Conservation (phyloP, 2,329 filamentous ascomycete genomes). For the Neurospora sp. region DNA sequence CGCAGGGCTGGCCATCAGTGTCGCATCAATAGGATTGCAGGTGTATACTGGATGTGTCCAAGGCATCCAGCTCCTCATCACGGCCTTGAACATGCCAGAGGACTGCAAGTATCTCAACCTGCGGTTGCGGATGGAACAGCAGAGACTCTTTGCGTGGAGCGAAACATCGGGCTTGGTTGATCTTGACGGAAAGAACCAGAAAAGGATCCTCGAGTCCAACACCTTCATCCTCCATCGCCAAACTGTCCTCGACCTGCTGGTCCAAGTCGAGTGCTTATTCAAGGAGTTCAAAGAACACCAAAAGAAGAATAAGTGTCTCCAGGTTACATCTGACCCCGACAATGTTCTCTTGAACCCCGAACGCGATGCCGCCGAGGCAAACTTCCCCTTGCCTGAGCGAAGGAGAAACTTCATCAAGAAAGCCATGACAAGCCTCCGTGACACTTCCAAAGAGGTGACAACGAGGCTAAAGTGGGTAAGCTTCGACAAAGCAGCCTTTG, state of each 20-base stretch:
- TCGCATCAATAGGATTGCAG: conserved; percentile 35
- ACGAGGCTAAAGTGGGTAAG: conserved; percentile 33
- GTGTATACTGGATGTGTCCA: conserved; percentile 37
- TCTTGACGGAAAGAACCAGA: conserved; percentile 29
- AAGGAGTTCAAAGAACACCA: conserved; percentile 35
- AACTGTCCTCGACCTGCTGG: conserved; percentile 36
- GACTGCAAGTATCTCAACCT: conserved; percentile 38
- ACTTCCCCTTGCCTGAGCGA: conserved; percentile 32
- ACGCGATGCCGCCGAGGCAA: conserved; percentile 33
- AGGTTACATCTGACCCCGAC: conserved; percentile 24
- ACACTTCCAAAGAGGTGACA: conserved; percentile 25
- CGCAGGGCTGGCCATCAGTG: conserved; percentile 32
- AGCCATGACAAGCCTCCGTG: conserved; percentile 29
- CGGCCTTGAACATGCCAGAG: conserved; percentile 36
- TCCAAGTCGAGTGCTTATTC: conserved; percentile 37
- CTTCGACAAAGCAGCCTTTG: conserved; percentile 37
- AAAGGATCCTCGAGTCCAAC: conserved; percentile 35
- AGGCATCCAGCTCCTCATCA: conserved; percentile 38
- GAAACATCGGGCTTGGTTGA: conserved; percentile 38
- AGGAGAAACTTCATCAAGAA: conserved; percentile 34
- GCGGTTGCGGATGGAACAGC: conserved; percentile 39
- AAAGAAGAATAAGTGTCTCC: conserved; percentile 27
- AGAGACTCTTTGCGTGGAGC: conserved; percentile 39
- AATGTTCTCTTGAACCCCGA: conserved; percentile 27
- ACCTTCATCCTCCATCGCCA: conserved; percentile 38